Base-by-base conservation (phyloP, 495 filamentous ascomycete genomes). In the Trypethelium eluteriae region DNA sequence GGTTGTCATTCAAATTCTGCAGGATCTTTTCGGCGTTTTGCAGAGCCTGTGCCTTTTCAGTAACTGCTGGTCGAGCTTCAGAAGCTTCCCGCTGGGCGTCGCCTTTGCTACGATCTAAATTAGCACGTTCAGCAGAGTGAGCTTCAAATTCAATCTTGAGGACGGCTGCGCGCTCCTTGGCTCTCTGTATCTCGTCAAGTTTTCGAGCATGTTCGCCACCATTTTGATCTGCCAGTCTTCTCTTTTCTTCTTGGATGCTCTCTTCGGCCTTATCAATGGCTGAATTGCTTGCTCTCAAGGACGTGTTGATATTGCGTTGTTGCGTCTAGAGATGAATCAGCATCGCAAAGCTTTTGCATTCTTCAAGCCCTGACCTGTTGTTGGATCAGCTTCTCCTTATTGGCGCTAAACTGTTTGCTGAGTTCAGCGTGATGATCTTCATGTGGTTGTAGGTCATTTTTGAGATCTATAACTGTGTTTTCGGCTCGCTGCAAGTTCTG, bases 1-100 rank as follows among this genome's bases (percentile, higher is more conserved):
- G 74, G 79, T 85, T 79, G 83, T 79, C 72, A 49, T 74, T 75
- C 7, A 90, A 74, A 65, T 73, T 76, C 25, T 70, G 71, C 11
- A 91, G 74, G 50, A 74, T 71, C 2, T 68, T 73, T 74, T 88
- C 73, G 49, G 78, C 77, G 67, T 79, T 65, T 68, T 71, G 61
- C 39, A 84, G 68, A 38, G 84, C 79, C 5, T 75, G 64, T 47
- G 63, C 65, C 38, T 70, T 49, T 14, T 72, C 49, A n/a, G 69
- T 65, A 12, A 65, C 1, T 1, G 61, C 10, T 34, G 39, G 64
- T 47, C 62, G 75, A 62, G 32, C 70, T 63, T 32, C 79, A 74
- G 62, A 71, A 69, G 38, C 78, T 34, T 70, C 64, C 62, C 78
- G 73, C n/a, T 79, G 63, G 6, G 81, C 78, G 34, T 76, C 68